These are phyloP conservation scores for Sorghum bicolor DNA, from an alignment of 176 grass and related monocot species.

Conservation along the genomic window Sorghum_bicolor_NCBIv3 NC_012878.2:50396501-50397000, in stretches of 20 bases:
- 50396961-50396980: conserved; percentile 67
- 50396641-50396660: conserved; percentile 68
- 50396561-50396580: too few species aligned
- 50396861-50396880: too few species aligned
- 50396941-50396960: conserved; percentile 79
- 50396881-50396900: too few species aligned
- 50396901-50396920: conserved; percentile 22
- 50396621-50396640: conserved; percentile 46
- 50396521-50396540: too few species aligned
- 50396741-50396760: conserved; percentile 44
- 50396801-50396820: conserved; percentile 51
- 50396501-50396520: too few species aligned
- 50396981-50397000: conserved; percentile 91
- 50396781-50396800: conserved; percentile 49
- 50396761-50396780: conserved; percentile 51
- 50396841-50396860: too few species aligned
- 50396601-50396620: conserved; percentile 27
- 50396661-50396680: conserved; percentile 72
- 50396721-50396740: conserved; percentile 73
- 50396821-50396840: conserved; percentile 41
- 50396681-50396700: conserved; percentile 57
- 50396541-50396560: too few species aligned
- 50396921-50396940: conserved; percentile 61
- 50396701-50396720: conserved; percentile 70
- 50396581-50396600: too few species aligned